These are phyloP conservation scores for Phlebiopsis flavidoalba DNA, from an alignment of 768 basidiomycete genomes.

Conservation along the genomic window DNA sequence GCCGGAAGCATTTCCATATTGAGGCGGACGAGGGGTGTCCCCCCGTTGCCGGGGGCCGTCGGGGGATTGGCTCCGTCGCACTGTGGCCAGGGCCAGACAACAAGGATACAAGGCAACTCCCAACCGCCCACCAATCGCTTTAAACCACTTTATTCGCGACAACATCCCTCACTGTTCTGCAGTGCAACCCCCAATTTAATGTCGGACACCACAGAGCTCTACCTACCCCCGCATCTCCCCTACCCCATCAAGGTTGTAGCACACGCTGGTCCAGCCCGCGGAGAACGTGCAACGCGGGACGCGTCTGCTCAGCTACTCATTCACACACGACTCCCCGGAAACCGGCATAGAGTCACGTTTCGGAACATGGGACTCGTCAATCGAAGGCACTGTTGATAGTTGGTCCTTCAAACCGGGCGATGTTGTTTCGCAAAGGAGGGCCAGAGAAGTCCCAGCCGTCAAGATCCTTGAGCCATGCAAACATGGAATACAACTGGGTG, in stretches of 20 bases:
- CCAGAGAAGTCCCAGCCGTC: slow-evolving; percentile 57
- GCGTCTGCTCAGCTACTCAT: slow-evolving; percentile 81
- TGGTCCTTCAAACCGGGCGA: slow-evolving; percentile 73
- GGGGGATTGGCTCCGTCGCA: neutral
- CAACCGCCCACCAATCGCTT: neutral
- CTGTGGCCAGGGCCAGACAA: slow-evolving; percentile 2
- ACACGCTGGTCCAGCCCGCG: slow-evolving; percentile 45
- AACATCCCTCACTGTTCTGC: neutral
- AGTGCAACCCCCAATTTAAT: slow-evolving; percentile 27
- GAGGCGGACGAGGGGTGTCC: neutral
- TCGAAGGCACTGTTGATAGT: slow-evolving; percentile 69
- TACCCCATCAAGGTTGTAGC: slow-evolving; percentile 83
- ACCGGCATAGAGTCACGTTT: slow-evolving; percentile 63
- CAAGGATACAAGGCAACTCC: neutral
- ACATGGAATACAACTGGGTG: slow-evolving; percentile 89
- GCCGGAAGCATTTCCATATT: neutral
- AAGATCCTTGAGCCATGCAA: slow-evolving; percentile 88
- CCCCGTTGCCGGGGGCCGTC: slow-evolving; percentile 3
- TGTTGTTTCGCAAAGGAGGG: slow-evolving; percentile 51
- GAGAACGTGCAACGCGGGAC: slow-evolving; percentile 60
- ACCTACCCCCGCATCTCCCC: slow-evolving; percentile 72
- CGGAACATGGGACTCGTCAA: slow-evolving; percentile 86
- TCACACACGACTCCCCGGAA: slow-evolving; percentile 51
- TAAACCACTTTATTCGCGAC: neutral
- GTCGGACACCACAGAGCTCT: slow-evolving; percentile 66